These are phyloP conservation scores for Marasmius tenuissimus DNA, from an alignment of 1,284 basidiomycete species.

Conservation along the genomic window DNA sequence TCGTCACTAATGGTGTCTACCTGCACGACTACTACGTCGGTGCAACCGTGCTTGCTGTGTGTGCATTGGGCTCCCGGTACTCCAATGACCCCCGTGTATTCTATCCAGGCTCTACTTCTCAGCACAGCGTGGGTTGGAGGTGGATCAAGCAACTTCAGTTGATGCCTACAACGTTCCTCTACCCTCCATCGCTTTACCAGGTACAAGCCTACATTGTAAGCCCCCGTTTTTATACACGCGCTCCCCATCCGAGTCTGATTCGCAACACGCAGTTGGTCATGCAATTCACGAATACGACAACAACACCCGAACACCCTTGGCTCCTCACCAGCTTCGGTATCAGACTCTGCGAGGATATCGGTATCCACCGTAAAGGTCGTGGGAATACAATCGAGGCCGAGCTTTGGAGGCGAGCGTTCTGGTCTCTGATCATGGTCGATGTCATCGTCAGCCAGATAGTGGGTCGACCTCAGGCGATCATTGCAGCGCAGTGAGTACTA, in stretches of 20 bases:
- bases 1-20: slow-evolving; percentile 49
- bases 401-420: slow-evolving; percentile 13
- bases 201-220: slow-evolving; percentile 46
- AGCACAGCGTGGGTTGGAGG: slow-evolving; percentile 59
- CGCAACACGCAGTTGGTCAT: slow-evolving; percentile 4
- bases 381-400: slow-evolving; percentile 27
- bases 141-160: slow-evolving; percentile 54
- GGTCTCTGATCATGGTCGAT: slow-evolving; percentile 6
- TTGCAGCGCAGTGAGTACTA: slow-evolving; percentile 62
- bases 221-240: slow-evolving; percentile 13
- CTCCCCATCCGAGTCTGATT: neutral
- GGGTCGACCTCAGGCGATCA: slow-evolving; percentile 49
- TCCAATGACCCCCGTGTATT: slow-evolving; percentile 58
- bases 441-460: slow-evolving; percentile 4
- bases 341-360: slow-evolving; percentile 66
- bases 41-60: slow-evolving; percentile 61
- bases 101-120: slow-evolving; percentile 27
- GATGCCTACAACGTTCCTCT: slow-evolving; percentile 41
- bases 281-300: neutral
- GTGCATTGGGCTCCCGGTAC: slow-evolving; percentile 62
- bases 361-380: slow-evolving; percentile 49
- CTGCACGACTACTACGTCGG: slow-evolving; percentile 54
- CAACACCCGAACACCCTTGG: slow-evolving; percentile 61
- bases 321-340: slow-evolving; percentile 65
- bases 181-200: slow-evolving; percentile 52